Base-by-base conservation (phyloP, 176 grass and related monocot genomes). In the Alloteropsis semialata region DNA sequence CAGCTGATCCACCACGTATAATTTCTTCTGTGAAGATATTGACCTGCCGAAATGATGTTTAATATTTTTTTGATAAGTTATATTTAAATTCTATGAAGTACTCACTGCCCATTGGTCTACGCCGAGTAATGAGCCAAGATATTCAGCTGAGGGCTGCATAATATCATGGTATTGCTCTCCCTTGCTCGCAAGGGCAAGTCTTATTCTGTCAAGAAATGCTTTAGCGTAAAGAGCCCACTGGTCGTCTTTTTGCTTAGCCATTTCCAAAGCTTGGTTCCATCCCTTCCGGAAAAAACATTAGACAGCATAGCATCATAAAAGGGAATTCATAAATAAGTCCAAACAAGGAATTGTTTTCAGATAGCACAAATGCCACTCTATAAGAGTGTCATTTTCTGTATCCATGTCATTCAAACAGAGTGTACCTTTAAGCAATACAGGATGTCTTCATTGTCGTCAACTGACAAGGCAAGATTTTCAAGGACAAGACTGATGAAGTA, bases 1-100 rank as follows among this genome's bases (percentile, higher is more conserved):
- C 89, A 87, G 96, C 96, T 80, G 96, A 99, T 77, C 96, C 96
- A 84, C 91, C 81, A 62, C 96, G 96, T 84, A 99, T 99, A 88
- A 93, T 81, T 96, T 99, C 96, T 90, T 99, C 91, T 54, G 96
- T 96, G 70, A 99, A 99, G 79, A 93, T 96, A 80, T 75, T 88
- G 41, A 96, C 72, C 96, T 99, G 90, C 36, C 71, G 2, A 77
- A 77, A 78, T 21, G 10, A 13, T 70, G 45, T 59, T 65, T 77
- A 74, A 18, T 73, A 79, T 55, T 75, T 62, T 79, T 45, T 36
- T 85, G 53, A 39, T 64, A 71, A 79, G 41, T 72, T 39, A 48
- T 32, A 50, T 65, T 42, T 67, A 48, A 92, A 58, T 19, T 84
- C 53, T 58, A 91, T 62, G 72, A 81, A 77, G 63, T 57, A 93